Evolutionary conservation across 768 basidiomycete species (phyloP).

Genomic region (Phallus indusiatus): DNA sequence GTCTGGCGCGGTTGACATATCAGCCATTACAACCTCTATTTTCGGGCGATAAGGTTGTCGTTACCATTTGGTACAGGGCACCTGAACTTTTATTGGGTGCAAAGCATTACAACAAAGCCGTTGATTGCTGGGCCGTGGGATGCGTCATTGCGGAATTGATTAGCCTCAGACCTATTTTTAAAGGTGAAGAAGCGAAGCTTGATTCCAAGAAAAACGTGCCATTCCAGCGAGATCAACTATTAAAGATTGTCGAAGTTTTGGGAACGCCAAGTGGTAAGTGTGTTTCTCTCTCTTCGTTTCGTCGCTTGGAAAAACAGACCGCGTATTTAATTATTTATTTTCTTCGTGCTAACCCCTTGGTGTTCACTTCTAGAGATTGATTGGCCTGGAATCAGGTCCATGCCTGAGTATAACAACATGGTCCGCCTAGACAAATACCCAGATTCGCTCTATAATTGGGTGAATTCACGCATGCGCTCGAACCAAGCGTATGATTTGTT

Average conservation of each 20-base stretch:
- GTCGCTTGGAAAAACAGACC: no score
- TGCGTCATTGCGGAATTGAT: no score
- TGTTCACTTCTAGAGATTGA: no score
- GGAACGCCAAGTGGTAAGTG: no score
- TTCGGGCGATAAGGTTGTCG: conserved; percentile 95
- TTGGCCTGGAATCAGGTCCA: no score
- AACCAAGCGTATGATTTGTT: conserved; percentile 73
- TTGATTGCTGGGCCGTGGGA: conserved; percentile 96
- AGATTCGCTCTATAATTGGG: no score
- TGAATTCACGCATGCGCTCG: conserved; percentile 46
- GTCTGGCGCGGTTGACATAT: no score
- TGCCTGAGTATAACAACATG: conserved; percentile 85
- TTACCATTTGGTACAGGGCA: conserved; percentile 99
- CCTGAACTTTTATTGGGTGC: conserved; percentile 95
- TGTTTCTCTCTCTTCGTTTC: no score
- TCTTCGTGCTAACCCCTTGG: no score
- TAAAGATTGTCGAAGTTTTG: conserved; percentile 83
- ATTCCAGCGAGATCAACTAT: conserved; percentile 96
- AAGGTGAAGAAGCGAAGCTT: conserved; percentile 96
- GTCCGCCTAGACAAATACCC: conserved; percentile 56
- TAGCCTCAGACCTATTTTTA: conserved; percentile 92
- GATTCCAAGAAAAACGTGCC: conserved; percentile 97
- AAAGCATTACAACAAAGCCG: conserved; percentile 93
- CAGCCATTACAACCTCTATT: conserved; percentile 89
- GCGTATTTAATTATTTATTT: no score